Evolutionary conservation across 1,284 basidiomycete species (phyloP).

Genomic region (Hymenochaete sp.): DNA sequence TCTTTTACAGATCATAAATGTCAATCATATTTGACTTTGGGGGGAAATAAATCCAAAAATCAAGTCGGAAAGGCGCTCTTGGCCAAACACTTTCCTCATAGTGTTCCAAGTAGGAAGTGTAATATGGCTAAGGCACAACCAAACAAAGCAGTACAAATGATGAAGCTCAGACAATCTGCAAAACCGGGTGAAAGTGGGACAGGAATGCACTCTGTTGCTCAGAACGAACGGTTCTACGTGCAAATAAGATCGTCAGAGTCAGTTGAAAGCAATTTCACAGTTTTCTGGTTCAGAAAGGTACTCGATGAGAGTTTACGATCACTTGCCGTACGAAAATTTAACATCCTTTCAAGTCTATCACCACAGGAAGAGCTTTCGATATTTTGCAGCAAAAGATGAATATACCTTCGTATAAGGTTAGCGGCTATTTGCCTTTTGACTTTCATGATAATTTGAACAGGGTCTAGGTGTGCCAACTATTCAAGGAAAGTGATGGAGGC

Average conservation of each 20-base stretch:
- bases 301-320: not conserved
- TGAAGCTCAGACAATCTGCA: constrained; percentile 67
- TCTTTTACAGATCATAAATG: constrained; percentile 31
- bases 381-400: constrained; percentile 10
- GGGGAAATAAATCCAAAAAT: constrained; percentile 30
- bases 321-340: not conserved
- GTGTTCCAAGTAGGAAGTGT: too few relatives aligned
- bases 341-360: constrained; percentile 5
- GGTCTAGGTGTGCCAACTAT: constrained; percentile 1
- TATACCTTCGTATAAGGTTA: constrained; percentile 1
- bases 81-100: constrained; percentile 44
- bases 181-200: constrained; percentile 52
- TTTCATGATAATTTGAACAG: not conserved
- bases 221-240: constrained; percentile 51
- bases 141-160: constrained; percentile 40
- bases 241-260: constrained; percentile 31
- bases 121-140: constrained; percentile 14
- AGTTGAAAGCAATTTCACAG: constrained; percentile 30
- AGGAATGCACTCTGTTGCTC: constrained; percentile 33
- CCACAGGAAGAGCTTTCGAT: constrained; percentile 14
- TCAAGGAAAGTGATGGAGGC: not conserved
- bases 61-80: constrained; percentile 45
- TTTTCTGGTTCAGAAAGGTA: constrained; percentile 67
- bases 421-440: not conserved
- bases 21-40: constrained; percentile 1